Evolutionary conservation across 2,329 filamentous ascomycete genomes (phyloP).

Genomic region (Hypoxylon sp.): DNA sequence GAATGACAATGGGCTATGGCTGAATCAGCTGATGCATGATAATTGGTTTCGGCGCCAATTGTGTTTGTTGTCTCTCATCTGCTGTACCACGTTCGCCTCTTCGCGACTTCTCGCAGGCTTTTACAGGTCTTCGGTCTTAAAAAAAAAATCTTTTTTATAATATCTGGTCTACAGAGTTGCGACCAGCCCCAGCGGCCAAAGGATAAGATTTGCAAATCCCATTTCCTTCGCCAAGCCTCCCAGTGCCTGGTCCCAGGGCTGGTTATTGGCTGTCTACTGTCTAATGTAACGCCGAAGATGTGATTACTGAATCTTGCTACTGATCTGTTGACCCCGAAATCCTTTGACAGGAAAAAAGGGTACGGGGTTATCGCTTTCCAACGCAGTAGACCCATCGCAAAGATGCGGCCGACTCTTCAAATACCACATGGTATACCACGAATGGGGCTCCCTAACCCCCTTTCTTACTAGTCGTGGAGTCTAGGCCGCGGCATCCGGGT

Average conservation of each 20-base stretch:
- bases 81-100: conserved; percentile 2
- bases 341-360: not conserved
- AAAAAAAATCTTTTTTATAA: not conserved
- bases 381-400: not conserved
- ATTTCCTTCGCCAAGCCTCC: not conserved
- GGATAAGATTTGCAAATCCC: not conserved
- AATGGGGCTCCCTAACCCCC: not conserved
- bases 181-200: not conserved
- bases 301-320: not conserved
- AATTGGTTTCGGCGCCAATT: not conserved
- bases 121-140: too few species aligned
- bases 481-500: not conserved
- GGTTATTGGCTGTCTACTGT: not conserved
- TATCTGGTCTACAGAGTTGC: not conserved
- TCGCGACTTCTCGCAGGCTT: not conserved
- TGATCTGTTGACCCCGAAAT: not conserved
- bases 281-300: not conserved
- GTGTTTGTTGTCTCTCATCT: not conserved
- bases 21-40: conserved; percentile 3
- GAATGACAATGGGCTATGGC: not conserved
- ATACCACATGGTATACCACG: not conserved
- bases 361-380: not conserved
- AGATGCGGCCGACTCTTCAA: not conserved
- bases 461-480: conserved; percentile 3
- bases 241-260: not conserved